A percentile compares a stretch with the other conserved stretches of the same genome.
phyloP scores from a whole-genome alignment of 805 yeast genomes.

The Candida taoyuanica region DNA sequence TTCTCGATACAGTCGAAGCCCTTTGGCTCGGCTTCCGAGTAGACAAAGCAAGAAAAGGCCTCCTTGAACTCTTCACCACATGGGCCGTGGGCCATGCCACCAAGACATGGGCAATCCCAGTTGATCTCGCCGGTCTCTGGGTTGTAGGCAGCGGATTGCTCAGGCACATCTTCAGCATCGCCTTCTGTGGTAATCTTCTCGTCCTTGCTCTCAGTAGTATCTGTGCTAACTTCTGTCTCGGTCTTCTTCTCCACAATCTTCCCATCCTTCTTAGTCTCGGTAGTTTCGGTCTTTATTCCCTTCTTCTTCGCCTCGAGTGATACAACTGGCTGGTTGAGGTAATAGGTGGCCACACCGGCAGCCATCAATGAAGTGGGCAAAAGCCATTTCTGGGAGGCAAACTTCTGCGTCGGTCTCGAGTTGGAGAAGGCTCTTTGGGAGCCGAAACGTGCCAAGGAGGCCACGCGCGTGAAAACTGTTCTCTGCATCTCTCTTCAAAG shows the following conservation, averaged over 20 bases:
- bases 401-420: conserved; percentile 3
- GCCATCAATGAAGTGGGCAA: conserved; percentile 17
- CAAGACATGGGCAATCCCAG: conserved; percentile 99
- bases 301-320: conserved; percentile 15
- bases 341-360: conserved; percentile 18
- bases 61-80: conserved; percentile 95
- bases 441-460: conserved; percentile 1
- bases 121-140: conserved; percentile 98
- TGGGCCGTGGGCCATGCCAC: conserved; percentile 99
- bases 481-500: conserved; percentile 18
- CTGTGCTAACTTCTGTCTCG: conserved; percentile 1
- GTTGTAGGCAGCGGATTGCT: conserved; percentile 70
- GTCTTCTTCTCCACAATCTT: conserved; percentile 1
- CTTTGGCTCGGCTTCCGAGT: conserved; percentile 91
- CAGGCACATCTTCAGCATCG: conserved; percentile 32
- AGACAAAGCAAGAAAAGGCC: conserved; percentile 93
- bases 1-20: conserved; percentile 92
- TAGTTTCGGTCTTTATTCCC: conserved; percentile 1
- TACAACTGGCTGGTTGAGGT: conserved; percentile 15
- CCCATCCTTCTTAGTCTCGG: background rate
- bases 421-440: conserved; percentile 16
- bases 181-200: conserved; percentile 18
- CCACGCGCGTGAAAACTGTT: conserved; percentile 9
- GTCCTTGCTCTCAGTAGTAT: conserved; percentile 5
- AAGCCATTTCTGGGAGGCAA: conserved; percentile 14